Evolutionary conservation across 768 basidiomycete genomes (phyloP).

Genomic region (Trametes cingulata): DNA sequence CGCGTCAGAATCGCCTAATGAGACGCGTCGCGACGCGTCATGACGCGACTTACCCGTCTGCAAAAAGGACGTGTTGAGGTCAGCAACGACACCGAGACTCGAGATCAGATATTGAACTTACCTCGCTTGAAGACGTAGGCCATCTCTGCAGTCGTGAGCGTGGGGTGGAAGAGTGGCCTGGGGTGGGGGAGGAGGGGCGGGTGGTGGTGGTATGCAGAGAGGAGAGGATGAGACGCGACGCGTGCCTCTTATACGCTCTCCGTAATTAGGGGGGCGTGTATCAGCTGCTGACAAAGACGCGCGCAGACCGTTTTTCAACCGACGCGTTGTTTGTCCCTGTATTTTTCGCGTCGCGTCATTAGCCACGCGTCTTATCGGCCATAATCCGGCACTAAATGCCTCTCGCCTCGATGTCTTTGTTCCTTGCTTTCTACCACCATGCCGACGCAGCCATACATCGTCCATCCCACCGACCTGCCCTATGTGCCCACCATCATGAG

Average conservation of each 20-base stretch:
- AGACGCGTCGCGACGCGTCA: slow-evolving; percentile 29
- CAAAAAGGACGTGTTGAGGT: slow-evolving; percentile 14
- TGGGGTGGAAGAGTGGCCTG: slow-evolving; percentile 5
- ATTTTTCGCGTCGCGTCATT: slow-evolving; percentile 22
- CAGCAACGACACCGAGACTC: slow-evolving; percentile 11
- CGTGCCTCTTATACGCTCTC: slow-evolving; percentile 23
- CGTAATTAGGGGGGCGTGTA: slow-evolving; percentile 20
- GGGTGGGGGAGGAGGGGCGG: slow-evolving; percentile 12
- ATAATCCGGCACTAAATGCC: neutral
- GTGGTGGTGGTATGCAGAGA: slow-evolving; percentile 31
- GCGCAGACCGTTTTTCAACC: slow-evolving; percentile 17
- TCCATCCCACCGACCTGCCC: slow-evolving; percentile 29
- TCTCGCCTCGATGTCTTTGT: neutral
- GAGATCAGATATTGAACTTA: slow-evolving; percentile 30
- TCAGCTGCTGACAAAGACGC: slow-evolving; percentile 23
- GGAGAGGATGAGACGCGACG: slow-evolving; percentile 27
- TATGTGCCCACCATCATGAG: slow-evolving; percentile 50
- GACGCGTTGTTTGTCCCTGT: slow-evolving; percentile 27
- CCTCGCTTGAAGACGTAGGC: slow-evolving; percentile 61
- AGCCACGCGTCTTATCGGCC: slow-evolving; percentile 2
- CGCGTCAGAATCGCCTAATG: slow-evolving; percentile 17
- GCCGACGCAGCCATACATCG: slow-evolving; percentile 24
- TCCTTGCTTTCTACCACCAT: neutral
- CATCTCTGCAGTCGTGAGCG: slow-evolving; percentile 33
- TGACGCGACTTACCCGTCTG: slow-evolving; percentile 50